Evolutionary conservation across 176 grass and related monocot genomes (phyloP).

Genomic region (Zea luxurians): DNA sequence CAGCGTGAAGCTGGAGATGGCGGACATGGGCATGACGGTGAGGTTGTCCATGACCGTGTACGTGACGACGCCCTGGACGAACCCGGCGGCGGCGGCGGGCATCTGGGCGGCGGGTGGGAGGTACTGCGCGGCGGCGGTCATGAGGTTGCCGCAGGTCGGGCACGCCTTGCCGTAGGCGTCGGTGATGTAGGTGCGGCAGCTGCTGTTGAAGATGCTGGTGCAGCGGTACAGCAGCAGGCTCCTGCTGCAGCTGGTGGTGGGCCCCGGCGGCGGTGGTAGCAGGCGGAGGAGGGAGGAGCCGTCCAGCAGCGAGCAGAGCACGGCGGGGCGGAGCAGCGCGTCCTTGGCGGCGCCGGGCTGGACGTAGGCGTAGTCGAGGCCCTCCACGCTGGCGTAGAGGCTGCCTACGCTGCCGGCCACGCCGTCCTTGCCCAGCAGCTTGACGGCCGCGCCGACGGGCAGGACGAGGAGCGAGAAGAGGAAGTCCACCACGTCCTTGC

Average conservation of each 20-base stretch:
- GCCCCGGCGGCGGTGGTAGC: neutral
- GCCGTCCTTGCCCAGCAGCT: neutral
- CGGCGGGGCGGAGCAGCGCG: conserved; percentile 28
- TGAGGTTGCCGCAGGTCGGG: neutral
- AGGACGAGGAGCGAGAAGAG: conserved; percentile 42
- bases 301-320: neutral
- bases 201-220: neutral
- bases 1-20: conserved; percentile 47
- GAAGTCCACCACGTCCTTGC: conserved; percentile 50
- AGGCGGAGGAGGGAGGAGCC: neutral
- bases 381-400: conserved; percentile 34
- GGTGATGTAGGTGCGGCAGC: conserved; percentile 16
- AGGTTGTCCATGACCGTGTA: conserved; percentile 33
- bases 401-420: conserved; percentile 28
- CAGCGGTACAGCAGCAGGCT: neutral
- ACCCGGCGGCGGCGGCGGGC: neutral
- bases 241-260: neutral
- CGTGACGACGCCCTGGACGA: conserved; percentile 36
- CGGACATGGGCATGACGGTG: conserved; percentile 14
- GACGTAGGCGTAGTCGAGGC: conserved; percentile 35
- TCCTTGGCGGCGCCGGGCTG: conserved; percentile 13
- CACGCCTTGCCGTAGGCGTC: neutral
- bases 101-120: neutral
- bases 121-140: conserved; percentile 22
- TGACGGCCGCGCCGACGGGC: conserved; percentile 20